Evolutionary conservation across 768 basidiomycete species (phyloP).

Genomic region (Termitomyces sp.): DNA sequence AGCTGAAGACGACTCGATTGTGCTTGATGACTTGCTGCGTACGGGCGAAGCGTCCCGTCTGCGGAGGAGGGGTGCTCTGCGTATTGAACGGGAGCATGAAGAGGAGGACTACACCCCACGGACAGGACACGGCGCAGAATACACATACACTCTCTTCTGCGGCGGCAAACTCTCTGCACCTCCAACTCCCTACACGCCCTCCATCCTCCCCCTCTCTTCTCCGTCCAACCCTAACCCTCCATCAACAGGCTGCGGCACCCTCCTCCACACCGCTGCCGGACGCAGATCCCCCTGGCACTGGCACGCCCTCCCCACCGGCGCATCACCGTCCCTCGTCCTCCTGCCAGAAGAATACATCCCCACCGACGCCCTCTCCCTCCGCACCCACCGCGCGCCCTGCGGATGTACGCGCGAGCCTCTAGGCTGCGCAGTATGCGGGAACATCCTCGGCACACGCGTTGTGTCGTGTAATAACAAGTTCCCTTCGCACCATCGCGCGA

Average conservation of each 20-base stretch:
- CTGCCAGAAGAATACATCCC: constrained; percentile 62
- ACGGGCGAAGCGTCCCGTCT: constrained; percentile 72
- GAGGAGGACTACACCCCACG: constrained; percentile 35
- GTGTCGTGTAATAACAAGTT: constrained; percentile 23
- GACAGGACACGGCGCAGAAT: not conserved
- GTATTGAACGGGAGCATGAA: no score
- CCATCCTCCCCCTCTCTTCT: constrained; percentile 12
- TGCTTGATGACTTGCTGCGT: constrained; percentile 70
- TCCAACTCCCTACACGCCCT: constrained; percentile 11
- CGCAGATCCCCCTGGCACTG: constrained; percentile 37
- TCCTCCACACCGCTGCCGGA: constrained; percentile 54
- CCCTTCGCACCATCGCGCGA: constrained; percentile 9
- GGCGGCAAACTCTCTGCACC: not conserved
- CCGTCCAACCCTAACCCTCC: constrained; percentile 6
- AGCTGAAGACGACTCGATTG: constrained; percentile 64
- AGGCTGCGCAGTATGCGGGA: constrained; percentile 64
- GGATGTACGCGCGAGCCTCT: constrained; percentile 68
- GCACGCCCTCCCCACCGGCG: constrained; percentile 50
- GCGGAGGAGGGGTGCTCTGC: constrained; percentile 70
- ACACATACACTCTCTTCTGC: constrained; percentile 9
- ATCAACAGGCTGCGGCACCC: constrained; percentile 58
- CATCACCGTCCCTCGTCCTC: constrained; percentile 38
- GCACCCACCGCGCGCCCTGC: constrained; percentile 53
- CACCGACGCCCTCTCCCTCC: constrained; percentile 38
- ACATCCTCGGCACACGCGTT: constrained; percentile 60